Evolutionary conservation across 805 yeast species (phyloP).

Genomic region (Yamadazyma endophytica): DNA sequence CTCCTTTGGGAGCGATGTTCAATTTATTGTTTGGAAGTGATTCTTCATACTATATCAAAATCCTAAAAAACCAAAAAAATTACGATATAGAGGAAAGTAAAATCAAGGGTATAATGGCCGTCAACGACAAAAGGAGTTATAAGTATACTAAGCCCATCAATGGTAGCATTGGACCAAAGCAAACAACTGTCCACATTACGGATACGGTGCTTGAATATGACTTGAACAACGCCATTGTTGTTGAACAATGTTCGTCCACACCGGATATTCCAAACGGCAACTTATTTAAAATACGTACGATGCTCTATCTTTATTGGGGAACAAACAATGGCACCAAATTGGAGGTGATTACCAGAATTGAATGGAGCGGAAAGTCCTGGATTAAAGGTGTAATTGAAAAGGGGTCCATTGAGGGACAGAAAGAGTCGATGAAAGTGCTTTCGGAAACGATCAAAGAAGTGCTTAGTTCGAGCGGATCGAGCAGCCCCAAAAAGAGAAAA

Average conservation of each 20-base stretch:
- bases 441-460: conserved; percentile 44
- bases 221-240: conserved; percentile 42
- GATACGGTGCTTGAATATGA: conserved; percentile 56
- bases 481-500: conserved; percentile 9
- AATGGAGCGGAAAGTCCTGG: conserved; percentile 79
- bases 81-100: conserved; percentile 49
- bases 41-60: conserved; percentile 35
- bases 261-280: conserved; percentile 85
- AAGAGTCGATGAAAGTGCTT: conserved; percentile 49
- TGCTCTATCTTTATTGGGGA: conserved; percentile 60
- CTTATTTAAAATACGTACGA: conserved; percentile 59
- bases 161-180: conserved; percentile 73
- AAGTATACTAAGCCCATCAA: conserved; percentile 60
- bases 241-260: conserved; percentile 57
- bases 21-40: conserved; percentile 62
- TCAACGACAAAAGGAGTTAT: conserved; percentile 43
- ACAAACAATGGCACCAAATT: conserved; percentile 50
- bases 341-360: conserved; percentile 50
- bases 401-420: conserved; percentile 71
- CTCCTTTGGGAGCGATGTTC: conserved; percentile 64
- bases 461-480: conserved; percentile 16
- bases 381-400: conserved; percentile 71
- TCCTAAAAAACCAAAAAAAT: conserved; percentile 61
- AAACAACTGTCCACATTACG: conserved; percentile 60
- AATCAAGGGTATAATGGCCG: conserved; percentile 24